These are phyloP conservation scores for Fusarium tuaranense DNA, from an alignment of 2,329 filamentous ascomycete genomes.

Conservation along the genomic window DNA sequence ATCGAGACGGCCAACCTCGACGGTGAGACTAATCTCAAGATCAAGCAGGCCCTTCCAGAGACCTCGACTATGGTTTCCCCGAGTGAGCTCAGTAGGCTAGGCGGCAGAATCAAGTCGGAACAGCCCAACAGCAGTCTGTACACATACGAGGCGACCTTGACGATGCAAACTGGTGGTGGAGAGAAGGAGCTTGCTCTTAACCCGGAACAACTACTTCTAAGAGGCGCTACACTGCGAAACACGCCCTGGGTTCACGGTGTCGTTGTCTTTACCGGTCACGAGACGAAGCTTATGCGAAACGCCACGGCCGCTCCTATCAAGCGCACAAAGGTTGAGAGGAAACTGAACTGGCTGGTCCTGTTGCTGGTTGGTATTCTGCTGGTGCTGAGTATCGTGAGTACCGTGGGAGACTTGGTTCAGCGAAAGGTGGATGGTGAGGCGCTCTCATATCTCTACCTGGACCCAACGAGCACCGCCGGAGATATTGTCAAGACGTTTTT, in stretches of 20 bases:
- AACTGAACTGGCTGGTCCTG: constrained; percentile 93
- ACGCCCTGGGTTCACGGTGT: constrained; percentile 97
- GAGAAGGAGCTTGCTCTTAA: constrained; percentile 92
- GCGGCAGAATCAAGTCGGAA: constrained; percentile 90
- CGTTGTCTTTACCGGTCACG: constrained; percentile 93
- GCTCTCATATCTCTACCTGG: constrained; percentile 80
- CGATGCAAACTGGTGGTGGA: constrained; percentile 87
- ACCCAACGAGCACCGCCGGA: constrained; percentile 65
- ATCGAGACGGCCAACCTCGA: constrained; percentile 99
- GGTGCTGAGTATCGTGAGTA: constrained; percentile 87
- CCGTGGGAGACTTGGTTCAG: constrained; percentile 88
- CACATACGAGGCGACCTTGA: constrained; percentile 96
- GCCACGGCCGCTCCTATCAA: constrained; percentile 98
- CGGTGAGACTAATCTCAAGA: constrained; percentile 97
- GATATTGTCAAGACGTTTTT: constrained; percentile 83
- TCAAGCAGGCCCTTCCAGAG: constrained; percentile 97
- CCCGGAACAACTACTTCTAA: constrained; percentile 91
- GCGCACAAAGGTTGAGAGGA: constrained; percentile 92
- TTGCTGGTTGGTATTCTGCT: constrained; percentile 89
- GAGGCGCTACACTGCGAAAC: constrained; percentile 93
- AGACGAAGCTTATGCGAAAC: constrained; percentile 99
- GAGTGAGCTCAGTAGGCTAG: constrained; percentile 84
- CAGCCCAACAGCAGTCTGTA: constrained; percentile 99
- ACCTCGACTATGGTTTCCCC: constrained; percentile 89
- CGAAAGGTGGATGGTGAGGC: constrained; percentile 72